A percentile compares a stretch with the other conserved stretches of the same genome.
Conservation (phyloP, 2,329 filamentous ascomycete species). For the Fusarium dlaminii region DNA sequence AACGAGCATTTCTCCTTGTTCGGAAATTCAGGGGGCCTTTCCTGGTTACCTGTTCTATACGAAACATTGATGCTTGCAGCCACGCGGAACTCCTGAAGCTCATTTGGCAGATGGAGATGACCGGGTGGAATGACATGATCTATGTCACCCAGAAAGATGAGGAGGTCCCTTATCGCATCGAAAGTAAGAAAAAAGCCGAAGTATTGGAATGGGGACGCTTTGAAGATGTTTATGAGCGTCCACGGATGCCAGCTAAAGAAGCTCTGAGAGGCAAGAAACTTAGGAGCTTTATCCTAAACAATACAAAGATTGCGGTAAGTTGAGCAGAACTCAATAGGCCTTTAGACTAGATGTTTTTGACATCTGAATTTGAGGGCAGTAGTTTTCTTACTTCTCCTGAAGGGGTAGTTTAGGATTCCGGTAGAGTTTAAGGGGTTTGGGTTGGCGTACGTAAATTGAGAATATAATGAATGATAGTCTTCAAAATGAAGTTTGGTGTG, state of each 20-base stretch:
- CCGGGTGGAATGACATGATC: slow-evolving; percentile 40
- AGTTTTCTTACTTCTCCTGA: background rate
- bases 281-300: background rate
- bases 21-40: background rate
- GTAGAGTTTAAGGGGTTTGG: background rate
- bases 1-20: slow-evolving; percentile 22
- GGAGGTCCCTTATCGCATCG: slow-evolving; percentile 17
- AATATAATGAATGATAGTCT: background rate
- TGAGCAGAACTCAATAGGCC: background rate
- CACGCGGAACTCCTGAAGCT: slow-evolving; percentile 15
- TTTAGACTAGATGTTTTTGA: background rate
- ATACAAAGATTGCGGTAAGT: background rate
- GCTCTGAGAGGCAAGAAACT: background rate
- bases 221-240: background rate
- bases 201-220: background rate
- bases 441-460: background rate
- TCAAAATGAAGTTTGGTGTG: no score
- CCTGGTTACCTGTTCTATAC: background rate
- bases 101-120: slow-evolving; percentile 22
- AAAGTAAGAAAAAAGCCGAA: background rate
- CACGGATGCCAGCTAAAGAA: background rate
- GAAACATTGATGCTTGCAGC: slow-evolving; percentile 23
- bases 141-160: slow-evolving; percentile 34
- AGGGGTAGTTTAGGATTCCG: background rate
- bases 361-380: background rate